phyloP scores from a whole-genome alignment of 768 basidiomycete genomes.

The Pleurotus eryngii region DNA sequence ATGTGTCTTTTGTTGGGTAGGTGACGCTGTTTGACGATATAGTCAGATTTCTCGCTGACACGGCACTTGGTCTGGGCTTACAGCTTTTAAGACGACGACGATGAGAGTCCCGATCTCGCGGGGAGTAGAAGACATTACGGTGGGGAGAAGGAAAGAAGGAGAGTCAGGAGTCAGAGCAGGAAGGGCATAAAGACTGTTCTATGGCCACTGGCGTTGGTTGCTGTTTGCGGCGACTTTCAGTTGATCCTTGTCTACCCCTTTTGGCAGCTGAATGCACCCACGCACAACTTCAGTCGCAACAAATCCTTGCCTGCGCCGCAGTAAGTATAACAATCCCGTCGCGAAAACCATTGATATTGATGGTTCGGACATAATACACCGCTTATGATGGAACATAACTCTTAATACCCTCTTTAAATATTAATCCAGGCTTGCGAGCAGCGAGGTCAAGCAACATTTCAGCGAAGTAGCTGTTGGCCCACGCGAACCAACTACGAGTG shows the following conservation, averaged over 20 bases:
- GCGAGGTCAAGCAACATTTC: conserved; percentile 81
- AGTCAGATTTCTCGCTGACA: conserved; percentile 2
- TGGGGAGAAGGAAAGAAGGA: conserved; percentile 1
- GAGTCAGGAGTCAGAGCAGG: conserved; percentile 4
- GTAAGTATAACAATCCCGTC: background rate
- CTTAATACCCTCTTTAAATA: conserved; percentile 47
- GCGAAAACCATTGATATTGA: background rate
- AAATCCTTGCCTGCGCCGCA: background rate
- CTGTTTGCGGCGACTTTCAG: background rate
- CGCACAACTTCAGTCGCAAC: background rate
- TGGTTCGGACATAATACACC: background rate
- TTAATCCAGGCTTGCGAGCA: conserved; percentile 64
- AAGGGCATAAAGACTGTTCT: conserved; percentile 7
- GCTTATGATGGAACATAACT: conserved; percentile 46
- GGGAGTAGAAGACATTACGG: conserved; percentile 54
- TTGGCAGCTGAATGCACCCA: background rate
- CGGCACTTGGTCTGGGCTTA: conserved; percentile 37
- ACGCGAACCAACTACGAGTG: conserved; percentile 77
- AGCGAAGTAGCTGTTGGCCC: conserved; percentile 82
- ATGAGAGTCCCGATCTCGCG: conserved; percentile 91
- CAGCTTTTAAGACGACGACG: conserved; percentile 90
- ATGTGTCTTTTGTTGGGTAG: conserved; percentile 89
- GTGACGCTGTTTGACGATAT: conserved; percentile 56
- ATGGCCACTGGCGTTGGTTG: background rate
- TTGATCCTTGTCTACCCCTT: conserved; percentile 7